Evolutionary conservation across 1,284 basidiomycete genomes (phyloP).

Genomic region (Porodaedalea pini): DNA sequence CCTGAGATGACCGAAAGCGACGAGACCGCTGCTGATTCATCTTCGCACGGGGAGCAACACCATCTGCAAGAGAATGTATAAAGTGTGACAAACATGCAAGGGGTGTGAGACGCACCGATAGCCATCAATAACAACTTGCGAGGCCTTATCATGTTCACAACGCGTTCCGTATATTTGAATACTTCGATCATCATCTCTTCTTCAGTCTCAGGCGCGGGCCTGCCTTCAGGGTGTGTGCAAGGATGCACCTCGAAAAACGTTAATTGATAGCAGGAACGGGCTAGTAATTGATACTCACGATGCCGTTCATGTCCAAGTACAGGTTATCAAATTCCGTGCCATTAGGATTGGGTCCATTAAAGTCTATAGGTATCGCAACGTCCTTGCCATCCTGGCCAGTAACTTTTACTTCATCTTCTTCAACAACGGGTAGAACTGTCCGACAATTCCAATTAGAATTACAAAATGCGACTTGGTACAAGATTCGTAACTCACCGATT

Average conservation of each 20-base stretch:
- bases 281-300: slow-evolving; percentile 45
- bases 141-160: slow-evolving; percentile 96
- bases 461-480: background rate
- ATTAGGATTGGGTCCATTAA: slow-evolving; percentile 89
- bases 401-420: slow-evolving; percentile 76
- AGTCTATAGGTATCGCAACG: slow-evolving; percentile 79
- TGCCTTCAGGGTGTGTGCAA: slow-evolving; percentile 97
- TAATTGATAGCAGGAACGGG: slow-evolving; percentile 13
- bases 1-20: slow-evolving; percentile 92
- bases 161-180: slow-evolving; percentile 94
- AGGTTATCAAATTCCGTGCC: slow-evolving; percentile 94
- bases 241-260: slow-evolving; percentile 77
- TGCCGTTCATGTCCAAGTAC: slow-evolving; percentile 93
- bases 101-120: slow-evolving; percentile 61
- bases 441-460: background rate
- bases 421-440: slow-evolving; percentile 72
- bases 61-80: slow-evolving; percentile 52
- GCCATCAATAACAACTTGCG: slow-evolving; percentile 97
- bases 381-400: slow-evolving; percentile 65
- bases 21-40: slow-evolving; percentile 99
- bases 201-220: slow-evolving; percentile 95
- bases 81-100: slow-evolving; percentile 8
- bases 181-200: slow-evolving; percentile 99
- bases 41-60: slow-evolving; percentile 96
- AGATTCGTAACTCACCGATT: slow-evolving; percentile 58